Conservation (phyloP, 2,329 filamentous ascomycete species). For the Drechslerella dactyloides region DNA sequence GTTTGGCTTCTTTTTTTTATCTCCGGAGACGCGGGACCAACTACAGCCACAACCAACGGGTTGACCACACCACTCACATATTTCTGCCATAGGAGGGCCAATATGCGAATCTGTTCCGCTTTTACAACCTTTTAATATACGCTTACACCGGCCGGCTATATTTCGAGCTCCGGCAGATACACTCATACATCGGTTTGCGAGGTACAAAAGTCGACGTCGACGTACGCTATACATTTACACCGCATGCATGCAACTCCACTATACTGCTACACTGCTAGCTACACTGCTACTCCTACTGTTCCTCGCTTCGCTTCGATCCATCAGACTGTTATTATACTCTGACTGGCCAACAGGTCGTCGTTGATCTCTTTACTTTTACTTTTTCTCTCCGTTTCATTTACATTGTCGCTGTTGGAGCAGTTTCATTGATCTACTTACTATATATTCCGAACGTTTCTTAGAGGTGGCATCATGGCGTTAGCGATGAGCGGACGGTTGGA, state of each 20-base stretch:
- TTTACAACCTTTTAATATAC: slow-evolving; percentile 5
- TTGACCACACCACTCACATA: too few relatives aligned
- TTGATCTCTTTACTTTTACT: slow-evolving; percentile 49
- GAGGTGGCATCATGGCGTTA: slow-evolving; percentile 50
- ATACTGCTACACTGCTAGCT: too few relatives aligned
- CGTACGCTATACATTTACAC: too few relatives aligned
- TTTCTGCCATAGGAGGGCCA: too few relatives aligned
- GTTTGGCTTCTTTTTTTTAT: not conserved
- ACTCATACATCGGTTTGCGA: not conserved
- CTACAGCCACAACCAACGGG: too few relatives aligned
- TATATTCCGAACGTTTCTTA: slow-evolving; percentile 19
- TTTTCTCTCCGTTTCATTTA: slow-evolving; percentile 51
- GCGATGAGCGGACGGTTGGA: slow-evolving; percentile 51
- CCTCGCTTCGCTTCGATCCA: too few relatives aligned
- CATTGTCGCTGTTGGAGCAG: slow-evolving; percentile 27
- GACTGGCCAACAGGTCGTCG: not conserved
- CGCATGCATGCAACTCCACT: too few relatives aligned
- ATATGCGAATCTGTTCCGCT: too few relatives aligned
- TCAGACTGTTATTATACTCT: too few relatives aligned
- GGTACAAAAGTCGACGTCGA: not conserved
- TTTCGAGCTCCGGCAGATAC: slow-evolving; percentile 1
- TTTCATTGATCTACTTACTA: too few relatives aligned
- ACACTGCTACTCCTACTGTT: too few relatives aligned
- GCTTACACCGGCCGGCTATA: not conserved
- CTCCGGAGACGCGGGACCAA: too few relatives aligned